Base-by-base conservation (phyloP, 495 filamentous ascomycete species). In the Emericellopsis terricola region DNA sequence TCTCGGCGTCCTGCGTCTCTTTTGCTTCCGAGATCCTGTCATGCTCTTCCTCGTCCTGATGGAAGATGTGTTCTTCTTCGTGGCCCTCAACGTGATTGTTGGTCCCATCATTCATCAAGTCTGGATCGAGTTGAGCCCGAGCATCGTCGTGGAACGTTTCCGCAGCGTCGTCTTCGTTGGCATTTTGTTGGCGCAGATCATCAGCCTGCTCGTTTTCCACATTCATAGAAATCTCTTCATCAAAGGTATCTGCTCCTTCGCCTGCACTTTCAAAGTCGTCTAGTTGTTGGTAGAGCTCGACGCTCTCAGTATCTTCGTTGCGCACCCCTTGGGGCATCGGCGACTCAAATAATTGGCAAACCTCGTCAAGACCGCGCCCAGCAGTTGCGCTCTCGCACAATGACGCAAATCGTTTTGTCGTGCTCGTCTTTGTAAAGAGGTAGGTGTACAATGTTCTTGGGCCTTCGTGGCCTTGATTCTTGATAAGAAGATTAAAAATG, bases 401-500 rank as follows among this genome's bases (percentile, higher is more conserved):
- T 14, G 47, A 48, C 31, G 43, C 41, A 19, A 56, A 41, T 21
- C 52, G 48, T 29, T 47, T 42, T 15, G 19, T 40, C n/a, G 50
- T 46, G 28, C 44, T 50, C 19, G 48, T 43, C 38, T 39, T 46
- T 41, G 52, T 45, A 30, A 47, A 42, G 11, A 56, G 45, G 39
- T 48, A 47, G 4, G 38, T 48, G 29, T 47, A 47, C 8, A 56
- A 43, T 19, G 40, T 36, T 0, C 41, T 42, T 2, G 40, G 24
- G 4, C 34, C 34, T 15, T 49, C 45, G 10, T 29, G 33, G 18
- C 40, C 37, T 20, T 56, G 50, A 31, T 56, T 56, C 21, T 48
- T 46, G 0, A 47, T 49, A 11, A 56, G 38, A 31, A 60, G 44
- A 54, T 61, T 48, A 51, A 54, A 37, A 2, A 50, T 34, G 35